Evolutionary conservation across 78 protist genomes (phyloP).

Genomic region (Cavenderia fasciculata): DNA sequence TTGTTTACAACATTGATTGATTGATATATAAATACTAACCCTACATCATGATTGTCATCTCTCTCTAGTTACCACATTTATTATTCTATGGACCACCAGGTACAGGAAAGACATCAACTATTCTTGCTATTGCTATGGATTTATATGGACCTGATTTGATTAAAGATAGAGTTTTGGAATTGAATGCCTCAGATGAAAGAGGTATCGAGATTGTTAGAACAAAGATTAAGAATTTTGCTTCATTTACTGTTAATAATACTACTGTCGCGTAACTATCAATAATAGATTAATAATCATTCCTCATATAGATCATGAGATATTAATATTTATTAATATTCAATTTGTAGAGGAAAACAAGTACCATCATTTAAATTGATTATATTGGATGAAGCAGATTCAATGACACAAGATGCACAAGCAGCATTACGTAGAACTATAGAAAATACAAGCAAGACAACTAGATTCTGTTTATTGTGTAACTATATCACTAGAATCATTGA

Average conservation of each 20-base stretch:
- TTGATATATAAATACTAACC: neutral
- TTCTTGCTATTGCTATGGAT: constrained; percentile 93
- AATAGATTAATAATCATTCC: neutral
- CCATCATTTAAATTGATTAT: constrained; percentile 93
- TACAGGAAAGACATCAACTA: constrained; percentile 97
- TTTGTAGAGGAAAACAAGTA: constrained; percentile 20
- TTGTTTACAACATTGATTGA: neutral
- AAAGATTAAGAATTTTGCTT: constrained; percentile 95
- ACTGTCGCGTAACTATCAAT: neutral
- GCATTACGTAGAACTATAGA: constrained; percentile 97
- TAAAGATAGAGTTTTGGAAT: constrained; percentile 91
- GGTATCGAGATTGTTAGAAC: constrained; percentile 92
- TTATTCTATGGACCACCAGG: constrained; percentile 99
- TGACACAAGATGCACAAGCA: constrained; percentile 98
- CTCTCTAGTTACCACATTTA: constrained; percentile 93
- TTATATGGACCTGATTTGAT: constrained; percentile 94
- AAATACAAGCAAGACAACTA: constrained; percentile 87
- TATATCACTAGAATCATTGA: constrained; percentile 95
- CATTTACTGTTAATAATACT: constrained; percentile 29
- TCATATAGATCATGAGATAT: too few relatives aligned
- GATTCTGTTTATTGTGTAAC: constrained; percentile 96
- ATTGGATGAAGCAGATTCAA: constrained; percentile 98
- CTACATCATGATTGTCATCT: neutral
- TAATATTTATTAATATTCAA: neutral
- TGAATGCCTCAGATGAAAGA: too few relatives aligned